Evolutionary conservation across 306 rosid genomes (phyloP).

Genomic region (Quillaja saponaria): DNA sequence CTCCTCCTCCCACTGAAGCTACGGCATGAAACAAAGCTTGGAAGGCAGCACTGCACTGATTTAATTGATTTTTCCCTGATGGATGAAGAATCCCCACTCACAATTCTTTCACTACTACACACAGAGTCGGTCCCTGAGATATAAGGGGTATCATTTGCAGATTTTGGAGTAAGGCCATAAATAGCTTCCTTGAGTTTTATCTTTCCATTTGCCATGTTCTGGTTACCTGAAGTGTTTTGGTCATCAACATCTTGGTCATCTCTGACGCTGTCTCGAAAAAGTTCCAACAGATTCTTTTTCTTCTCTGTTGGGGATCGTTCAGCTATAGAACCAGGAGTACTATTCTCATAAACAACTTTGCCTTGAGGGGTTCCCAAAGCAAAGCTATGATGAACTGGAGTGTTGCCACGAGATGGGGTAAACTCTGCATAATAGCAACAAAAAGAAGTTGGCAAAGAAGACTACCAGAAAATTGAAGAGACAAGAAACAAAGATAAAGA

Average conservation of each 20-base stretch:
- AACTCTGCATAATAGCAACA: conserved; percentile 50
- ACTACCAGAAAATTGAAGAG: background rate
- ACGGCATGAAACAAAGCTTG: conserved; percentile 68
- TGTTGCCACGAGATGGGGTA: conserved; percentile 81
- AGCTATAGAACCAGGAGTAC: conserved; percentile 31
- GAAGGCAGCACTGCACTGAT: conserved; percentile 68
- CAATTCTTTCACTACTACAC: conserved; percentile 60
- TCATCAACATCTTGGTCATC: conserved; percentile 30
- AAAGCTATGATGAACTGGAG: conserved; percentile 60
- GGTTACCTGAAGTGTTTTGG: conserved; percentile 3
- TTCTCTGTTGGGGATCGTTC: conserved; percentile 54
- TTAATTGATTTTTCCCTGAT: conserved; percentile 45
- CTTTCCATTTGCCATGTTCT: conserved; percentile 19
- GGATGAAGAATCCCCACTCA: conserved; percentile 34
- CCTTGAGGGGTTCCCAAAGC: conserved; percentile 34
- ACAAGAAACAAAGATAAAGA: background rate
- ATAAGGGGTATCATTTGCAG: conserved; percentile 46
- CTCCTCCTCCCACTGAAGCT: conserved; percentile 74
- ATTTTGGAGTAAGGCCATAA: conserved; percentile 46
- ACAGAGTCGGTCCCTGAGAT: conserved; percentile 48
- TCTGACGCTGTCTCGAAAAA: conserved; percentile 62
- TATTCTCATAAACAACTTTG: conserved; percentile 38
- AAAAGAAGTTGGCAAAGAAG: background rate
- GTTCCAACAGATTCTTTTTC: conserved; percentile 73
- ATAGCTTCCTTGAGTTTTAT: conserved; percentile 39